These are phyloP conservation scores for Pochonia chlamydosporia DNA, from an alignment of 2,329 filamentous ascomycete species.

Conservation along the genomic window DNA sequence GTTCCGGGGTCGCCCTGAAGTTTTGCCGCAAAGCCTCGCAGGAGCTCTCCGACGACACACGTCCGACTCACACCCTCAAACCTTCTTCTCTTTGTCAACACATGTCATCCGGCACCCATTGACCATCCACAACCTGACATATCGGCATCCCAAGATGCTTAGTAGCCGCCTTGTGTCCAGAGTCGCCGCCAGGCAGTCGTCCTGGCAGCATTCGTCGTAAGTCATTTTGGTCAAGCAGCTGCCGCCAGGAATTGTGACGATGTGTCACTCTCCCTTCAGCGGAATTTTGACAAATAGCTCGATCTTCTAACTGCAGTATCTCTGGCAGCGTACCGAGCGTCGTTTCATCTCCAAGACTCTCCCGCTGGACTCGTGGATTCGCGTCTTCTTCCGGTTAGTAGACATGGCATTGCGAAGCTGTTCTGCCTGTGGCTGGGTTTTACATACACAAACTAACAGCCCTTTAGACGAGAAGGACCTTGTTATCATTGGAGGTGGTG, in stretches of 20 bases:
- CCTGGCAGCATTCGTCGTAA: slow-evolving; percentile 49
- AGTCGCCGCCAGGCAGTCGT: slow-evolving; percentile 48
- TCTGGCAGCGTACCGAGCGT: slow-evolving; percentile 42
- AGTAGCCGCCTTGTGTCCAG: slow-evolving; percentile 56
- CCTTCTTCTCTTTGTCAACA: slow-evolving; percentile 8
- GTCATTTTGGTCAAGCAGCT: slow-evolving; percentile 16
- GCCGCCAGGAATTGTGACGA: neutral
- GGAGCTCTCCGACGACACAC: slow-evolving; percentile 12
- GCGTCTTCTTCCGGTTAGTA: slow-evolving; percentile 51
- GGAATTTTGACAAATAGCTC: neutral
- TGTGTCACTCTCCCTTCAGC: neutral
- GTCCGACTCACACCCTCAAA: slow-evolving; percentile 1
- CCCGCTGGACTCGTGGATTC: slow-evolving; percentile 53
- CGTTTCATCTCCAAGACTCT: slow-evolving; percentile 30
- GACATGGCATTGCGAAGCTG: neutral
- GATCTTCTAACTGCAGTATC: neutral
- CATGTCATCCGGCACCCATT: slow-evolving; percentile 17
- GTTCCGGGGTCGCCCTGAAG: slow-evolving; percentile 2
- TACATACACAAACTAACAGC: slow-evolving; percentile 31
- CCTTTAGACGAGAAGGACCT: slow-evolving; percentile 84
- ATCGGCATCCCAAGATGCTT: slow-evolving; percentile 44
- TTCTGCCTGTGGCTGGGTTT: neutral
- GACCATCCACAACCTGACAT: slow-evolving; percentile 16
- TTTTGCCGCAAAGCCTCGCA: slow-evolving; percentile 3
- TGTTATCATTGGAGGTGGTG: slow-evolving; percentile 95